Evolutionary conservation across 2,329 filamentous ascomycete genomes (phyloP).

Genomic region (Myriosclerotinia scirpicola): DNA sequence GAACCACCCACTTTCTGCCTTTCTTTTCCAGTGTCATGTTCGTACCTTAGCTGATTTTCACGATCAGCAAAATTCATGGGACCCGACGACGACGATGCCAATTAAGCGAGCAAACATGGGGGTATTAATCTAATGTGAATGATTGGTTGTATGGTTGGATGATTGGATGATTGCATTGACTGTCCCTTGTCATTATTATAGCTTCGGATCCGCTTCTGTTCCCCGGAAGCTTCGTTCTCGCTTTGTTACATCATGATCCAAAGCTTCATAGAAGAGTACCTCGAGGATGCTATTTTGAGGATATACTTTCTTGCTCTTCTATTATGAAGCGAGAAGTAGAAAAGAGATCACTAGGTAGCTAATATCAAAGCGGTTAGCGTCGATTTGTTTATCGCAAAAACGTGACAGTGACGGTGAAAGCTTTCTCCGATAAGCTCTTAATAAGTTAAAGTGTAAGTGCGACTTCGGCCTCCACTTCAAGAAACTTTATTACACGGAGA

Average conservation of each 20-base stretch:
- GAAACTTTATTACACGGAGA: constrained; percentile 11
- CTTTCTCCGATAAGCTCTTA: constrained; percentile 13
- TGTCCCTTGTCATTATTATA: background rate
- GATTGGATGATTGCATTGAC: no score
- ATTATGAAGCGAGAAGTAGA: background rate
- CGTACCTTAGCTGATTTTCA: background rate
- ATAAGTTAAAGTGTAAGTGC: background rate
- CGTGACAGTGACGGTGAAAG: background rate
- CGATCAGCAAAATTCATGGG: background rate
- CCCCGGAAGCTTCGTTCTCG: constrained; percentile 6
- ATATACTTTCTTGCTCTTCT: no score
- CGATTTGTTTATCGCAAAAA: constrained; percentile 1
- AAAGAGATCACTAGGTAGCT: background rate
- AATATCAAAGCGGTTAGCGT: constrained; percentile 3
- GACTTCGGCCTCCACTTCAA: constrained; percentile 10
- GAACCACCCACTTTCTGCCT: background rate
- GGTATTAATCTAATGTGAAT: constrained; percentile 10
- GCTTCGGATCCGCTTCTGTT: constrained; percentile 16
- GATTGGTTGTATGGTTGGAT: background rate
- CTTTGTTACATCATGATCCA: background rate
- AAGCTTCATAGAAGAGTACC: background rate
- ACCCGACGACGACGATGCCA: background rate
- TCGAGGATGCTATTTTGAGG: no score
- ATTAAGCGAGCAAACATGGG: constrained; percentile 15
- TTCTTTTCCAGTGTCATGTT: background rate